These are phyloP conservation scores for Canariomyces notabilis DNA, from an alignment of 2,329 filamentous ascomycete genomes.

Conservation along the genomic window DNA sequence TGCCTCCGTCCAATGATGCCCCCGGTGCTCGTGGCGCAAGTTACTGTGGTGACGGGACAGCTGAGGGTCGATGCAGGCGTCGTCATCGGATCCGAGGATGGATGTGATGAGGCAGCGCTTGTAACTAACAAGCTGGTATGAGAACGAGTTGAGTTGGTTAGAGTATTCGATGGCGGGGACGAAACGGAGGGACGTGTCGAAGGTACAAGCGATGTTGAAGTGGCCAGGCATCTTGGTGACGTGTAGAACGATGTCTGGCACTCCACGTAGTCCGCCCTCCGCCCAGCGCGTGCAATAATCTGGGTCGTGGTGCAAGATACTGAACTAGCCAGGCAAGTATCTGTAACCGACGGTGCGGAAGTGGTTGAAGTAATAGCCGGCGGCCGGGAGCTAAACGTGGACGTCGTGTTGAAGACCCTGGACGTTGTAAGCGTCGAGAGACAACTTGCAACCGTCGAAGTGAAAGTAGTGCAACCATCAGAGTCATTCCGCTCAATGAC, in stretches of 20 bases:
- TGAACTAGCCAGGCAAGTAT: constrained; percentile 1
- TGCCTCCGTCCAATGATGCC: no score
- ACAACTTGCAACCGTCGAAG: background rate
- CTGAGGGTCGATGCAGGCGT: no score
- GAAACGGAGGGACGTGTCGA: background rate
- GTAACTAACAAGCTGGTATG: no score
- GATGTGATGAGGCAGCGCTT: no score
- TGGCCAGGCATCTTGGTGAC: background rate
- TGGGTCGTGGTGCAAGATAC: background rate
- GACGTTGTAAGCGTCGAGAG: background rate
- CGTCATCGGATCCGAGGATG: no score
- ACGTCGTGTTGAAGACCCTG: background rate
- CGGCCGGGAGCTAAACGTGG: background rate
- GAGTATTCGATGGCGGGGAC: background rate
- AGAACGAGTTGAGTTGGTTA: no score
- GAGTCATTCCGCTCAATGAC: background rate
- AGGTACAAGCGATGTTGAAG: background rate
- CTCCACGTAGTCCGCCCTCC: background rate
- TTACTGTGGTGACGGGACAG: no score
- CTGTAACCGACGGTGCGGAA: background rate
- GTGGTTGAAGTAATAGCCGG: background rate
- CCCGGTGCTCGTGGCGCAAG: no score
- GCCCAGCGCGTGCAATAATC: background rate
- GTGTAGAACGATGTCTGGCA: background rate
- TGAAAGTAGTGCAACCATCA: background rate